A percentile compares a stretch with the other conserved stretches of the same genome.
Evolutionary conservation across 1,284 basidiomycete species (phyloP).

Genomic region (Dichomitus squalens): DNA sequence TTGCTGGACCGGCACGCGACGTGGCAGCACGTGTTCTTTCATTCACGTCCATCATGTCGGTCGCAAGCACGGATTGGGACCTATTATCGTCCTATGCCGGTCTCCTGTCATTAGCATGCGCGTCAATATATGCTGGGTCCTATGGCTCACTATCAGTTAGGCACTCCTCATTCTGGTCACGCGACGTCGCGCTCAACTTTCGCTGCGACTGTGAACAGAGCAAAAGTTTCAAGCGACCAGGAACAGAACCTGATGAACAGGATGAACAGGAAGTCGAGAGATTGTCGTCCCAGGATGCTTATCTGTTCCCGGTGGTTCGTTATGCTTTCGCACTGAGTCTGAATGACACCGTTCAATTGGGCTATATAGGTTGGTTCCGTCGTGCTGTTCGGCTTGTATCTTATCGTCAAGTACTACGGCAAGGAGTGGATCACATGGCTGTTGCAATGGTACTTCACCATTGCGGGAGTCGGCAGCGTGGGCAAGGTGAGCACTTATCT

Average conservation of each 20-base stretch:
- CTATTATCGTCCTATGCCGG: conserved; percentile 68
- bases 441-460: conserved; percentile 76
- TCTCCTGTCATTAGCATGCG: conserved; percentile 59
- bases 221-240: conserved; percentile 6
- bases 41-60: conserved; percentile 16
- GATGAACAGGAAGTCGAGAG: conserved; percentile 55
- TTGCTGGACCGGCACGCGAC: conserved; percentile 5
- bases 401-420: conserved; percentile 77
- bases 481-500: conserved; percentile 55
- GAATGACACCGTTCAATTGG: conserved; percentile 6
- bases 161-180: conserved; percentile 14
- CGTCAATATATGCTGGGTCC: conserved; percentile 68
- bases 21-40: conserved; percentile 7
- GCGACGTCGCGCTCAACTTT: neutral
- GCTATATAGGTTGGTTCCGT: conserved; percentile 60
- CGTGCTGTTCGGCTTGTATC: conserved; percentile 68
- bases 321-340: conserved; percentile 9
- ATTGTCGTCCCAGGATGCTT: conserved; percentile 70
- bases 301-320: conserved; percentile 74
- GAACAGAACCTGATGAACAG: conserved; percentile 43
- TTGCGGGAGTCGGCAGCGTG: conserved; percentile 66
- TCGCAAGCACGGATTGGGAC: conserved; percentile 47
- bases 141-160: conserved; percentile 68
- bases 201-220: conserved; percentile 6
- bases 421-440: conserved; percentile 83